Evolutionary conservation across 768 basidiomycete genomes (phyloP), one percentile per base, ranked within the genome.

Genomic region (Phlebiopsis gigantea): DNA sequence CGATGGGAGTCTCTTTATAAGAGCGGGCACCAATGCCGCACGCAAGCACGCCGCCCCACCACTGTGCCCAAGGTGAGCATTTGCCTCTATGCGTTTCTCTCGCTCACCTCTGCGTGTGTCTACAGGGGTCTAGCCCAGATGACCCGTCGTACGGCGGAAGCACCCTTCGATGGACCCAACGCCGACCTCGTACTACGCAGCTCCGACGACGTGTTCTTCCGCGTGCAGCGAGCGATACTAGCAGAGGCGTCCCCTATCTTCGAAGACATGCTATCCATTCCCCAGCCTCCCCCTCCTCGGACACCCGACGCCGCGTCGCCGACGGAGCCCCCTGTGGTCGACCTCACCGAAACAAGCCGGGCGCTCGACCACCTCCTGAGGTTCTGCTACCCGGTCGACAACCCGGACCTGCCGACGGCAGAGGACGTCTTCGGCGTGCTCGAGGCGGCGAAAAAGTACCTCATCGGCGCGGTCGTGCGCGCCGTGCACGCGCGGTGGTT

Each of bases 141-240:
- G 31, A 34, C 31, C 6, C 31, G 31, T 6, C 31, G 47, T 17
- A 15, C 28, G 26, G 53, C 53, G 2, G n/a, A 9, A 5, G 21
- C 55, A 2, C 62, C 63, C n/a, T 66, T 66, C 56, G 47, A 62
- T 30, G 58, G 57, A n/a, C 26, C 60, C 14, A 30, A 31, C 9
- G 65, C 62, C 3, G 70, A 72, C 57, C 55, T 69, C 42, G 61
- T 70, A 29, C 61, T 73, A 25, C 66, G 62, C 24, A 65, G 69
- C 28, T 57, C 60, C 34, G 70, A 73, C 50, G 41, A 47, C 34
- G 60, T 66, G 50, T 59, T 65, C 52, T 71, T 71, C 58, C 64
- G 55, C 25, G 66, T 68, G 26, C 68, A 65, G 57, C 63, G 65
- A 21, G 46, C 48, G 12, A 69, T 70, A 21, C 68, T 74, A 14